These are phyloP conservation scores for Phytophthora ramorum DNA, from an alignment of 352 stramenopile genomes.

Conservation along the genomic window DNA sequence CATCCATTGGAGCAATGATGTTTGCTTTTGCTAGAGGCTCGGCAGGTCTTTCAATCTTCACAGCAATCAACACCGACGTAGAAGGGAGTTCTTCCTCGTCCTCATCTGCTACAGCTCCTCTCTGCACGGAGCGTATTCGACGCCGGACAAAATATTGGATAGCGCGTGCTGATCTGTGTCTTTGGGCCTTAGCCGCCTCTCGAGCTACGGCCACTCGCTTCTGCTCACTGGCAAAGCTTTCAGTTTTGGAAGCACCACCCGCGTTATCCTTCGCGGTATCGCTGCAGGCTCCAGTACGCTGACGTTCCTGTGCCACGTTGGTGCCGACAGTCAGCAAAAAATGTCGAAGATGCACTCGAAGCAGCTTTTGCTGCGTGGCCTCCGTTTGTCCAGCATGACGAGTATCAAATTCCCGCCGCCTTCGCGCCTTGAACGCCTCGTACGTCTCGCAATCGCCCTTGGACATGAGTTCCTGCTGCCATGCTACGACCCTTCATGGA, in stretches of 20 bases:
- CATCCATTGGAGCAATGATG: neutral
- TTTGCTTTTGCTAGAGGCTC: neutral
- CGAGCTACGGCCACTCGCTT: conserved; percentile 25
- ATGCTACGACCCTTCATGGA: conserved; percentile 22
- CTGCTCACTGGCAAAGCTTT: conserved; percentile 21
- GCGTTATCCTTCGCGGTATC: neutral
- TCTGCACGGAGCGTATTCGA: neutral
- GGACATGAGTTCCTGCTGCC: conserved; percentile 16
- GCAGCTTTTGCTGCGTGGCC: conserved; percentile 25
- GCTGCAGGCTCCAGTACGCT: neutral
- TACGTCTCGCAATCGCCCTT: conserved; percentile 24
- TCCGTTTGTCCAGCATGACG: conserved; percentile 15
- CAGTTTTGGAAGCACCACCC: neutral
- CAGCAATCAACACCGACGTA: conserved; percentile 32
- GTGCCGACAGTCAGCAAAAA: conserved; percentile 28
- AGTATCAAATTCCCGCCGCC: conserved; percentile 18
- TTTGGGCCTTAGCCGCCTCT: conserved; percentile 12
- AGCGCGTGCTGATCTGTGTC: conserved; percentile 13
- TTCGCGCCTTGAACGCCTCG: conserved; percentile 33
- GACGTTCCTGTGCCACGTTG: conserved; percentile 7
- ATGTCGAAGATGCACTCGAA: conserved; percentile 39
- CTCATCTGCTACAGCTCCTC: neutral
- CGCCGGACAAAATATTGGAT: conserved; percentile 17
- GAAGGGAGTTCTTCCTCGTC: conserved; percentile 35
- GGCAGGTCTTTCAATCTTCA: conserved; percentile 3